Base-by-base conservation (phyloP, 2,329 filamentous ascomycete genomes). In the Didymella keratinophila region DNA sequence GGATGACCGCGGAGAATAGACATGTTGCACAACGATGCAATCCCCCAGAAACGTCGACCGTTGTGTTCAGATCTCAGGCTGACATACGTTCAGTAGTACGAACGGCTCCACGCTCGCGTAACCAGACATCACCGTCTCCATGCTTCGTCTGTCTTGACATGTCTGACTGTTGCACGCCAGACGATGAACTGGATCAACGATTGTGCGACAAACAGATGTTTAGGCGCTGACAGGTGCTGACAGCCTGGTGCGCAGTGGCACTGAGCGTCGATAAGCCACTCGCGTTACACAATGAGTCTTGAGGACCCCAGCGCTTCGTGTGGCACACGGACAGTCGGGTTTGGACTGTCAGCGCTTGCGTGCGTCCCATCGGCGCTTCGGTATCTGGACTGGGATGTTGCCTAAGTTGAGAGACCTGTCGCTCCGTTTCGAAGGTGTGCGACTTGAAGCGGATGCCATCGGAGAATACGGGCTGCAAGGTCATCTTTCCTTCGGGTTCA, bases 91-190 rank as follows among this genome's bases (percentile, higher is more conserved):
- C 36, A 10, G 56, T 52, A 23, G 45, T 32, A 45, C 56, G 25
- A 46, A 53, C 56, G 56, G 50, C 56, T 52, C 56, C 56, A 50
- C 45, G 23, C 32, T 46, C 34, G 48, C 18, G 54, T 52, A 27
- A 43, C 47, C n/a, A 25, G 27, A 28, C 32, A 39, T 51, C 21
- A 21, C 21, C 30, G 18, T 28, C 25, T 44, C 46, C 41, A 46
- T 18, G 41, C n/a, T 25, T 52, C 23, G 21, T 43, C 48, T 28
- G 36, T 41, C 54, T 52, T 36, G 42, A 37, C 20, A 28, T 45
- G 30, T 11, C n/a, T 11, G 48, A 48, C 12, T 28, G 21, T 27
- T 21, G 39, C 34, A 21, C 30, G 37, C 49, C 34, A 32, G 25
- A 53, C 23, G 32, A 14, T 34, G 50, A 21, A 30, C 36, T 30